These are phyloP conservation scores for Hypsizygus ulmarius DNA, from an alignment of 1,284 basidiomycete species.

Conservation along the genomic window DNA sequence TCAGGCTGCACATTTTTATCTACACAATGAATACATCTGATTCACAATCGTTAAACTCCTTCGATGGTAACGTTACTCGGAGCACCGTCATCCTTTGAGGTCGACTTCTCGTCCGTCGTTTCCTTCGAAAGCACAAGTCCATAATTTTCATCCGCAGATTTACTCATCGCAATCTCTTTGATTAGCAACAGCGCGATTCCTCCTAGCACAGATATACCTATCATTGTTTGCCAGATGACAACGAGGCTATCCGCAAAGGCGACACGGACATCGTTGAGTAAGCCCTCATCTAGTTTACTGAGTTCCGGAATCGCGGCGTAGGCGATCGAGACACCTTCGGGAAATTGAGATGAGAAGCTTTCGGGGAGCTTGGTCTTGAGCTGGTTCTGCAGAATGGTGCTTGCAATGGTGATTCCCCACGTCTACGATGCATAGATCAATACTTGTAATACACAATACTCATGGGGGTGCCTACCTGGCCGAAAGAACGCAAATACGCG, in stretches of 20 bases:
- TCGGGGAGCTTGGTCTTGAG: constrained; percentile 29
- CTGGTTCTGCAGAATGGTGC: constrained; percentile 37
- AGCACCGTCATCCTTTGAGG: no score
- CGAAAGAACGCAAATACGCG: constrained; percentile 33
- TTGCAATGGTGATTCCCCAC: constrained; percentile 34
- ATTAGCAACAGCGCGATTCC: constrained; percentile 2
- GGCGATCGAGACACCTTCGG: constrained; percentile 27
- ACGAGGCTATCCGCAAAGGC: constrained; percentile 34
- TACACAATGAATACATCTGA: no score
- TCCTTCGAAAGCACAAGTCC: no score
- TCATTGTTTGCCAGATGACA: constrained; percentile 34
- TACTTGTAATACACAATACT: background rate
- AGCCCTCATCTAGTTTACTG: constrained; percentile 26
- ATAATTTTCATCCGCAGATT: no score
- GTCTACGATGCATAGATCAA: constrained; percentile 21
- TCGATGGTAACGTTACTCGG: no score
- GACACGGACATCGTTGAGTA: constrained; percentile 27
- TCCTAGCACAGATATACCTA: constrained; percentile 9
- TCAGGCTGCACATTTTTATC: no score
- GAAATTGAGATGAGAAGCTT: constrained; percentile 30
- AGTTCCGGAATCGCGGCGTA: constrained; percentile 39
- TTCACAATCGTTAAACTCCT: no score
- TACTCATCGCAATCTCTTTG: constrained; percentile 1
- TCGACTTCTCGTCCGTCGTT: no score
- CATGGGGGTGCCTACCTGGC: constrained; percentile 21